Percentiles rank a stretch among this genome's conserved stretches.
phyloP scores from a whole-genome alignment of 2,329 filamentous ascomycete species.

The Alternaria gaisen region DNA sequence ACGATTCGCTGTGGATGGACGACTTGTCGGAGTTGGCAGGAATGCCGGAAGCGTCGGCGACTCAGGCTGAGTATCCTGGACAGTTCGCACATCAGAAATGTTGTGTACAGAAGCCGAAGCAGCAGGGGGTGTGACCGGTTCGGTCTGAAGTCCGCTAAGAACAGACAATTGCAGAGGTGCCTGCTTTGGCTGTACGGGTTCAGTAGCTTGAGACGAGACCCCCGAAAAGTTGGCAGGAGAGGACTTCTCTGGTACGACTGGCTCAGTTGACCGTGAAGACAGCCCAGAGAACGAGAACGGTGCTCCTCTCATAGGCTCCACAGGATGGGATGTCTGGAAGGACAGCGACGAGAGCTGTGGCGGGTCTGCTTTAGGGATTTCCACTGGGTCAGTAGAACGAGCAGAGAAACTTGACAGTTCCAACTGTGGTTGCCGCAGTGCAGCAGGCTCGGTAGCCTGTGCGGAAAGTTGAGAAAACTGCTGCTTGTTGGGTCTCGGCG shows the following conservation, averaged over 20 bases:
- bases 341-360: constrained; percentile 32
- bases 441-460: constrained; percentile 28
- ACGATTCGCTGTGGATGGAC: constrained; percentile 42
- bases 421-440: constrained; percentile 23
- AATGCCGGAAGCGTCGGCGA: constrained; percentile 46
- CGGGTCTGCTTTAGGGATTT: constrained; percentile 17
- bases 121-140: constrained; percentile 32
- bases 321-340: constrained; percentile 38
- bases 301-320: constrained; percentile 20
- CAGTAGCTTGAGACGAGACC: constrained; percentile 34
- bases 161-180: constrained; percentile 31
- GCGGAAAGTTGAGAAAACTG: constrained; percentile 28
- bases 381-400: constrained; percentile 37
- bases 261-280: constrained; percentile 31
- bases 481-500: constrained; percentile 14
- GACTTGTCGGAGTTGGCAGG: constrained; percentile 41
- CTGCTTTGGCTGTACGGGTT: constrained; percentile 36
- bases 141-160: constrained; percentile 40
- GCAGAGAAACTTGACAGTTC: constrained; percentile 35
- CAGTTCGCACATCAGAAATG: constrained; percentile 39
- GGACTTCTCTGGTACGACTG: constrained; percentile 25
- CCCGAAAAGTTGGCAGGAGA: constrained; percentile 27
- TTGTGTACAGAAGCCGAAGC: constrained; percentile 19
- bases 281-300: constrained; percentile 28
- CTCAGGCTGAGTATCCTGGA: constrained; percentile 47